phyloP scores from a whole-genome alignment of 2,329 filamentous ascomycete genomes.

The Diaporthe eres region DNA sequence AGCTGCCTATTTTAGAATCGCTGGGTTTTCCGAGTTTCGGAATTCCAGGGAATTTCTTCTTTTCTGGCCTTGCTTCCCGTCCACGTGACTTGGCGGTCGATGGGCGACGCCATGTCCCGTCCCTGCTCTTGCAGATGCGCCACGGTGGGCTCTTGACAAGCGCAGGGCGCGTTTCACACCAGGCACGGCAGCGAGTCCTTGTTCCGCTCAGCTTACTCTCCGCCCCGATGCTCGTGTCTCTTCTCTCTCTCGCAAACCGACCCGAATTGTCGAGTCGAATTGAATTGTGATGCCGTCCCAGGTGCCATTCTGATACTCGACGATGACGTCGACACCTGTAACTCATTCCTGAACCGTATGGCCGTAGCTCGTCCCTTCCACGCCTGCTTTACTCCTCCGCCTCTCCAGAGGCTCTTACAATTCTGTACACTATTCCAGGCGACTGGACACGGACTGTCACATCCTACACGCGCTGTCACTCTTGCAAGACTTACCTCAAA shows the following conservation, averaged over 20 bases:
- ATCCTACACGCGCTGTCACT: neutral
- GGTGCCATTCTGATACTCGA: neutral
- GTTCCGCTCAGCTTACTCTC: neutral
- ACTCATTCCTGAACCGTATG: neutral
- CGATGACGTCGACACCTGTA: conserved; percentile 33
- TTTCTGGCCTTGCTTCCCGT: neutral
- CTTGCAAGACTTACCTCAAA: neutral
- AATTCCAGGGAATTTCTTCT: neutral
- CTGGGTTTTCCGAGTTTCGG: neutral
- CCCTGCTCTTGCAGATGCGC: neutral
- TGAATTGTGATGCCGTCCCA: neutral
- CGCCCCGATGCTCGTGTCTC: too few relatives aligned
- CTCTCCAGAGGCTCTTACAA: neutral
- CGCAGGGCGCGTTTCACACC: conserved; percentile 37
- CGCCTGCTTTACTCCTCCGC: neutral
- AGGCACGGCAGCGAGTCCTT: neutral
- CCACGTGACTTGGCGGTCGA: conserved; percentile 41
- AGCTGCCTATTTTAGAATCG: conserved; percentile 8
- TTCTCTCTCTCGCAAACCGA: neutral
- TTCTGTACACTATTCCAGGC: neutral
- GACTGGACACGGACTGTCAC: neutral
- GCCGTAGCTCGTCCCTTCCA: neutral
- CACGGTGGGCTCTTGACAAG: conserved; percentile 31
- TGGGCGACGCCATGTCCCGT: conserved; percentile 27
- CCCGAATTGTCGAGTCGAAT: neutral